Percentiles rank a stretch among this genome's conserved stretches.
Evolutionary conservation across 75 land plant genomes (phyloP).

Genomic region (Larix kaempferi): DNA sequence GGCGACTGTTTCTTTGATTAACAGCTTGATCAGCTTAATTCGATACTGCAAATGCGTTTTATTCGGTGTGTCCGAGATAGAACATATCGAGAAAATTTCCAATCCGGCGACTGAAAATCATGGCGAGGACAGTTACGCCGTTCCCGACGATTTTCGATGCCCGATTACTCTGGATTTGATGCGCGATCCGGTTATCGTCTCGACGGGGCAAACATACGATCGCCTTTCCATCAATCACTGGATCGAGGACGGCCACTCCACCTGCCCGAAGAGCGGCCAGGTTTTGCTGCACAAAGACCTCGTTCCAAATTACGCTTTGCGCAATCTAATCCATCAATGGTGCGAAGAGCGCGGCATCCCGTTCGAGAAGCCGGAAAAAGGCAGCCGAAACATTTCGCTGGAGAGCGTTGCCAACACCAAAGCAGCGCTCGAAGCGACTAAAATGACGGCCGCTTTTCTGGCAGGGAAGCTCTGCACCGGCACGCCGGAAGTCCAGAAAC

Average conservation of each 20-base stretch:
- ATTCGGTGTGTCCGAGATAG: conserved; percentile 49
- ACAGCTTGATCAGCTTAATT: conserved; percentile 53
- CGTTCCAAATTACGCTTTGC: conserved; percentile 65
- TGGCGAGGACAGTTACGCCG: conserved; percentile 5
- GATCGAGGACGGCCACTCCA: conserved; percentile 73
- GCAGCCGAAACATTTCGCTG: conserved; percentile 1
- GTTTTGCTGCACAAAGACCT: conserved; percentile 50
- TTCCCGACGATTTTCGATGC: conserved; percentile 71
- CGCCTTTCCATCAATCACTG: conserved; percentile 62
- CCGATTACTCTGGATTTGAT: conserved; percentile 88
- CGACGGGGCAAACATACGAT: conserved; percentile 96
- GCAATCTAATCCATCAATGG: conserved; percentile 75
- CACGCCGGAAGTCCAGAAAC: conserved; percentile 27
- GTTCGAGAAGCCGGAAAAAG: conserved; percentile 27
- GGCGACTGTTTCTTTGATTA: conserved; percentile 14
- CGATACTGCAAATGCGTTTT: conserved; percentile 81
- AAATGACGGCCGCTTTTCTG: conserved; percentile 79
- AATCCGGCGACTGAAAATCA: neutral
- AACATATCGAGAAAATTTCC: neutral
- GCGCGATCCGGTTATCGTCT: conserved; percentile 87
- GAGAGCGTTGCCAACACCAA: conserved; percentile 22
- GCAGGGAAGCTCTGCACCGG: conserved; percentile 55
- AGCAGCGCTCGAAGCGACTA: conserved; percentile 71
- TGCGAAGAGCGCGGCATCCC: conserved; percentile 64
- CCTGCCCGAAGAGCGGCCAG: conserved; percentile 94